Percentiles rank a stretch among this genome's conserved stretches.
These are phyloP conservation scores for Fusarium sp. DNA, from an alignment of 2,329 filamentous ascomycete genomes.

Conservation along the genomic window DNA sequence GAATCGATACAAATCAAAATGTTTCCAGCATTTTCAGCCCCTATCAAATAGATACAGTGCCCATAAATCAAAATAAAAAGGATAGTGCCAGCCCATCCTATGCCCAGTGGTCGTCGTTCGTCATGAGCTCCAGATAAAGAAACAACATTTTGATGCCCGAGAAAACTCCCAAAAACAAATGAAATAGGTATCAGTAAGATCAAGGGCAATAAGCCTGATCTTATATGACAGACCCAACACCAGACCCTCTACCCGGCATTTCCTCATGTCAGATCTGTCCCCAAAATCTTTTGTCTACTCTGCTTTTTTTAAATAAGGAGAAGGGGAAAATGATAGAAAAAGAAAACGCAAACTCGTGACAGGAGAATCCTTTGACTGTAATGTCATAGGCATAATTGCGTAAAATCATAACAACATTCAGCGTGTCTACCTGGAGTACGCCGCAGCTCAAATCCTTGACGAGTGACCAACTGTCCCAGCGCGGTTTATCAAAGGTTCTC, in stretches of 20 bases:
- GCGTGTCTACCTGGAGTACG: not conserved
- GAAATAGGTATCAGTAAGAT: not conserved
- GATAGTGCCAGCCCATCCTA: conserved; percentile 20
- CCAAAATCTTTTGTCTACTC: not conserved
- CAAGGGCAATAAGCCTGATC: not conserved
- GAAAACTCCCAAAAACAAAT: conserved; percentile 19
- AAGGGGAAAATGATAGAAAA: not conserved
- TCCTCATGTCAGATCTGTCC: not conserved
- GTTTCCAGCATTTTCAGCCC: not conserved
- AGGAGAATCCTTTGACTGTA: conserved; percentile 8
- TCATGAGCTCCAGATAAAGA: not conserved
- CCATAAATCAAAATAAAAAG: not conserved
- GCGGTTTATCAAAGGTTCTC: conserved; percentile 50
- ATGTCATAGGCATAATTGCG: conserved; percentile 35
- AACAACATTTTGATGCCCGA: conserved; percentile 8
- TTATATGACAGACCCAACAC: not conserved
- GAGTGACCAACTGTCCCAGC: conserved; percentile 43
- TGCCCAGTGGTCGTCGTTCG: not conserved
- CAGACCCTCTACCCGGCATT: not conserved
- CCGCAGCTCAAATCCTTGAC: conserved; percentile 28
- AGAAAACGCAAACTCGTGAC: not conserved
- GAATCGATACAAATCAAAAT: not conserved
- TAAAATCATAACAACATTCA: conserved; percentile 34
- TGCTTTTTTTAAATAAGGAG: not conserved
- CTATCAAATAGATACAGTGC: not conserved